These are phyloP conservation scores for Lenwebbia sp. DNA, from an alignment of 345 rosid genomes.

Conservation along the genomic window DNA sequence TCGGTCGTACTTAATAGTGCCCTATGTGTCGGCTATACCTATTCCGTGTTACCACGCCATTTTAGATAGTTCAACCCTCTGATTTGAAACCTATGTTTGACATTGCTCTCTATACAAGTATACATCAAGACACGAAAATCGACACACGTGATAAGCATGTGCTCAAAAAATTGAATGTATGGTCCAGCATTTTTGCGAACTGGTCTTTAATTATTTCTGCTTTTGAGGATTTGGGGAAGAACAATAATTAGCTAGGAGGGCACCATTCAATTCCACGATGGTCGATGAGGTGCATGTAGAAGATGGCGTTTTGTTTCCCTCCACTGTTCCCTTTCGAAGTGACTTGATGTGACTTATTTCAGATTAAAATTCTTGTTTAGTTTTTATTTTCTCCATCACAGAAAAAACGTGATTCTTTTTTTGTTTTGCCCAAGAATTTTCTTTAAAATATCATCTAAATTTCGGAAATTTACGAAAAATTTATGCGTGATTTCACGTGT, in stretches of 20 bases:
- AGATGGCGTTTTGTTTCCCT: background rate
- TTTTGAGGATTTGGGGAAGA: background rate
- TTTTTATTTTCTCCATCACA: background rate
- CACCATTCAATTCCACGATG: background rate
- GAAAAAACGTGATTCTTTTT: background rate
- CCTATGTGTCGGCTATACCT: background rate
- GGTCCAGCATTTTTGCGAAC: background rate
- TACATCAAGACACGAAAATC: rapidly evolving
- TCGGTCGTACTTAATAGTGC: rapidly evolving
- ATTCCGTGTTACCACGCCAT: background rate
- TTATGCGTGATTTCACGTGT: background rate
- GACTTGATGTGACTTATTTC: background rate
- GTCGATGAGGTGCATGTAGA: background rate
- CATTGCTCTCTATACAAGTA: background rate
- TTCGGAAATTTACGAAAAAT: background rate
- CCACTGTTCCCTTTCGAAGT: background rate
- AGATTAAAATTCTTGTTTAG: background rate
- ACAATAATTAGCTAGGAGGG: background rate
- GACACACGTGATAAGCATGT: background rate
- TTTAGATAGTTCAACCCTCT: rapidly evolving
- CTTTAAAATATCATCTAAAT: background rate
- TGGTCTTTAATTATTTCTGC: background rate
- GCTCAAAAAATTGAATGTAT: background rate
- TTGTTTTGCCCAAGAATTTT: background rate
- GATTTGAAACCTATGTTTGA: rapidly evolving